Percentiles rank a stretch among this genome's conserved stretches.
These are phyloP conservation scores for Fusarium anthophilum DNA, from an alignment of 2,329 filamentous ascomycete genomes.

Conservation along the genomic window DNA sequence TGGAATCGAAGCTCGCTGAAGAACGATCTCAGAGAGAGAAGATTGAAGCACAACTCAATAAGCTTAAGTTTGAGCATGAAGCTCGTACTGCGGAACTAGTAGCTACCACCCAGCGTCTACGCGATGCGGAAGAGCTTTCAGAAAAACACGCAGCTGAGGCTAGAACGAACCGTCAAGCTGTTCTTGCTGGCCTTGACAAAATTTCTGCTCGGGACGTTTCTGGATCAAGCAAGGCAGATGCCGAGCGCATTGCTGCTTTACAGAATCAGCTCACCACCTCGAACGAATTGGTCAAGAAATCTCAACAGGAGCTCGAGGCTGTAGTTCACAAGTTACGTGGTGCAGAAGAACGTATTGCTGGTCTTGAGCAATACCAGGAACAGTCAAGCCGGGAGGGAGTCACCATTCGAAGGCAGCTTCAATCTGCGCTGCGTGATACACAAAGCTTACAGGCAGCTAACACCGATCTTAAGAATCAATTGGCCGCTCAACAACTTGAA, in stretches of 20 bases:
- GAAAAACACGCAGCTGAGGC: conserved; percentile 91
- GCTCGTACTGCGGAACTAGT: conserved; percentile 81
- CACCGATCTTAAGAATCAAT: conserved; percentile 81
- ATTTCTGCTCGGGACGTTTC: conserved; percentile 65
- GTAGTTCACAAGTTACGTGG: conserved; percentile 89
- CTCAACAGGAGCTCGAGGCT: conserved; percentile 86
- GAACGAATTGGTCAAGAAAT: conserved; percentile 83
- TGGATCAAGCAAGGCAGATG: conserved; percentile 58
- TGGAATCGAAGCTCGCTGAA: conserved; percentile 85
- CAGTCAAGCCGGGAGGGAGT: conserved; percentile 95
- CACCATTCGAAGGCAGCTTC: conserved; percentile 87
- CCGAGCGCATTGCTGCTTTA: conserved; percentile 76
- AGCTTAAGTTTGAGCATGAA: conserved; percentile 85
- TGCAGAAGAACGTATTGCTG: conserved; percentile 96
- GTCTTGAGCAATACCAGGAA: conserved; percentile 95
- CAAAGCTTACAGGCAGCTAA: conserved; percentile 84
- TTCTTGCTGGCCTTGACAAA: conserved; percentile 84
- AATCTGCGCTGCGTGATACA: conserved; percentile 82
- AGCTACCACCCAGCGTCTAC: conserved; percentile 75
- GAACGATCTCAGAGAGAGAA: conserved; percentile 80
- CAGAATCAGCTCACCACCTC: conserved; percentile 83
- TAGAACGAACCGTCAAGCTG: conserved; percentile 81
- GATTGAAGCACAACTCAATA: conserved; percentile 79
- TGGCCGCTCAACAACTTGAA: conserved; percentile 89
- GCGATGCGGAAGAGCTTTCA: conserved; percentile 87